phyloP scores from a whole-genome alignment of 1,284 basidiomycete species.

The Mrakiaceae sp. region DNA sequence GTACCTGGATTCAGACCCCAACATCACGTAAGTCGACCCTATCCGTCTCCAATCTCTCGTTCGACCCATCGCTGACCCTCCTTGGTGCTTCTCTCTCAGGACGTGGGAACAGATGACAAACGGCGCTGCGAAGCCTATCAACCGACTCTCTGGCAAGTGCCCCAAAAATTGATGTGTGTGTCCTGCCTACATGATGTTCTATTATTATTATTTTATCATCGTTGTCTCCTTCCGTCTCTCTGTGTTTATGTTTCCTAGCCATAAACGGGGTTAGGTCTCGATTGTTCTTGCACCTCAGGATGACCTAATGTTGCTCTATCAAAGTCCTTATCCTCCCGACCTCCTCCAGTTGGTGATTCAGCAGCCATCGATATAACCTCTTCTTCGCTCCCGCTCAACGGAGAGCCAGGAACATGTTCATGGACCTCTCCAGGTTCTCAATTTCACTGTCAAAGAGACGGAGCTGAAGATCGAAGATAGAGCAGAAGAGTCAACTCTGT shows the following conservation, averaged over 20 bases:
- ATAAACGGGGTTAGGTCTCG: too few species aligned
- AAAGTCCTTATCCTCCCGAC: too few species aligned
- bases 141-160: neutral
- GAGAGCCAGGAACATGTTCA: slow-evolving; percentile 43
- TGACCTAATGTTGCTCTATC: too few species aligned
- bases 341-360: too few species aligned
- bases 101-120: slow-evolving; percentile 10
- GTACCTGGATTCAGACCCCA: neutral
- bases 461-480: slow-evolving; percentile 36
- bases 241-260: too few species aligned
- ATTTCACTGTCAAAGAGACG: slow-evolving; percentile 55
- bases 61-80: neutral
- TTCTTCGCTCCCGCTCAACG: neutral
- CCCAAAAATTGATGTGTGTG: too few species aligned
- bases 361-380: neutral
- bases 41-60: neutral
- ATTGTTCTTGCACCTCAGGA: too few species aligned
- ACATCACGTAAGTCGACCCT: neutral
- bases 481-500: neutral
- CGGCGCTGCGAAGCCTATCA: slow-evolving; percentile 1
- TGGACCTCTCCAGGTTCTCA: slow-evolving; percentile 46
- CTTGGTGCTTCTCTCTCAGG: neutral
- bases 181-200: too few species aligned
- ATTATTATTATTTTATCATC: too few species aligned
- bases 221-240: too few species aligned